Evolutionary conservation across 1,284 basidiomycete species (phyloP), one percentile per base, ranked within the genome.

Genomic region (Malassezia yamatoensis): DNA sequence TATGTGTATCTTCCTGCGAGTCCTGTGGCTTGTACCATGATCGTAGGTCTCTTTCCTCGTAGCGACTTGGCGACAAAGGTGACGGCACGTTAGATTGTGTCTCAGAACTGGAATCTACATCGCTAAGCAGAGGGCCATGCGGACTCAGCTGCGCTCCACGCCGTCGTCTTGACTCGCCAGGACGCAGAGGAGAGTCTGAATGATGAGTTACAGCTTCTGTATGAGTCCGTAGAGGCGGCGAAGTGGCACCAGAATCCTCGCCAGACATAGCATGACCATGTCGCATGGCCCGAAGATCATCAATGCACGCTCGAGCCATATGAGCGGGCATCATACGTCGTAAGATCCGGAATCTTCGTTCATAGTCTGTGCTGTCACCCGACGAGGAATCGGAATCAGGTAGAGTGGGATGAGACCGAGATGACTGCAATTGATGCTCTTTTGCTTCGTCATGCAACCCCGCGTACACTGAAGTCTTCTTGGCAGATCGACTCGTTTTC

Each of bases 311-410:
- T 33, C 64, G 62, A 15, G 72, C 72, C 64, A 66, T 64, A 34
- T 60, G 61, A 3, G 63, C 61, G 0, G 72, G 72, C 70, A 74
- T 74, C 67, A 72, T 70, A 40, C 63, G 63, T 33, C 65, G 67
- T 11, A 72, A 60, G 24, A 64, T 57, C 10, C 65, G 63, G 57
- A 72, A 70, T n/a, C 65, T 64, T 9, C 63, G 60, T 18, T 67
- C 67, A 49, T 71, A 71, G 43, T 70, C 69, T 29, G 66, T 63
- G 51, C 65, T 67, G 45, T 67, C 67, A 49, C 55, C 36, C 12
- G 54, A 47, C 7, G 54, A 46, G 4, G 37, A 20, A 29, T 29
- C 24, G 24, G 24, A 29, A 3, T 29, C 24, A 4, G 24, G 24
- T 29, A 29, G 24, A 29, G 24, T 29, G 24, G 3, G 24, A 29